Base-by-base conservation (phyloP, 208 protist species). In the Trypanosoma melophagium region DNA sequence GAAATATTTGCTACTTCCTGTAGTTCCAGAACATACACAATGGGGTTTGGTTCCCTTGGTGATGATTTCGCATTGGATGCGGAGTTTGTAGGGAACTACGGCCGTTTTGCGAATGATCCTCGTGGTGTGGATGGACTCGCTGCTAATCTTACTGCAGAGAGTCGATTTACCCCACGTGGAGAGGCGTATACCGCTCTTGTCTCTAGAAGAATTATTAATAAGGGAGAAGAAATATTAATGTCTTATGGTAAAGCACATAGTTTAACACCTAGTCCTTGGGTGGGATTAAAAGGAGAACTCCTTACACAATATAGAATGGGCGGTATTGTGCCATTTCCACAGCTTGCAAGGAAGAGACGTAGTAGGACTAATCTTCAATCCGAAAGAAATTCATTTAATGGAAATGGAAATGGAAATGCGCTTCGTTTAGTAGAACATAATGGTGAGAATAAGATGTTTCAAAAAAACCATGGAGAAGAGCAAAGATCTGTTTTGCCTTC, bases 161-260 rank as follows among this genome's bases (percentile, higher is more conserved):
- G 79, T 71, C 79, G 83, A n/a, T 84, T 88, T 41, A 92, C 79
- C 31, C 54, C 53, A 5, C 91, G 87, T 8, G 91, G 91, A 2
- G 91, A 96, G 83, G 77, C 76, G 38, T 96, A 87, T 75, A 96
- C 91, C 0, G 91, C 91, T 31, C 73, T 96, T 50, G 84, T 96
- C 17, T 76, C 82, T 10, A 74, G 81, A 21, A 69, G 88, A 22
- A 79, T 89, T 62, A 93, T 96, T 52, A 71, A 35, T 53, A 78
- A 77, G 8, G 91, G 89, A 7, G 91, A 96, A 61, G 91, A 96
- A 61, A 90, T 96, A n/a, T 72, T 96, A 1, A 94, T 96, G 88
- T 74, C 85, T 17, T 96, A 96, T 60, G 91, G 91, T 40, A 94
- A 94, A 72, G 84, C 85, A 22, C 88, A 94, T 66, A 79, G 75